Base-by-base conservation (phyloP, 208 protist species). In the Leishmania guyanensis region DNA sequence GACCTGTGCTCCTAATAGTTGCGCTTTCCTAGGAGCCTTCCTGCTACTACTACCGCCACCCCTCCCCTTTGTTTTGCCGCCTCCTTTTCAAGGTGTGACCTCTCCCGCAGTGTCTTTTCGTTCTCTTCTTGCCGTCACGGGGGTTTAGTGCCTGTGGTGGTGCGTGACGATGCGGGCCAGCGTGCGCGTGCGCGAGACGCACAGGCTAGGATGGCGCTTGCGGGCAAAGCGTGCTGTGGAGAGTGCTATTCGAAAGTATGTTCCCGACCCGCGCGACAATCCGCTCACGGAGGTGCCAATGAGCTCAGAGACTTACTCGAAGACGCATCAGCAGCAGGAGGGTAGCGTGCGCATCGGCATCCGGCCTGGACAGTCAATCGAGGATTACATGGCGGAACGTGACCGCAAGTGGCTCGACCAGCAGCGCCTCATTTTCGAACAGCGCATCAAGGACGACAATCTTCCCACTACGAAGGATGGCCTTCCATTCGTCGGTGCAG, bases 331-430 rank as follows among this genome's bases (percentile, higher is more conserved):
- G 73, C 85, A 90, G 65, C 91, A 97, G 78, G 92, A 97, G 72
- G 91, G 91, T 66, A 88, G 90, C 72, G 91, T 96, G 56, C 88
- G 90, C 74, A 90, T 95, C 62, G 94, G 94, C 48, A 94, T 95
- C 66, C 89, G 92, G 20, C 94, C 92, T 26, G 94, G 94, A 0
- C 92, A 97, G 86, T 92, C 90, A 16, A 90, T 97, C 74, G 91
- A 95, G 82, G 92, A 95, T 39, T 97, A 97, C 90, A 95, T 97
- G 92, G 85, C 84, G 65, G 91, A 97, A 82, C 90, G 94, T 33
- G 92, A 97, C 75, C 81, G 82, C 48, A 89, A 90, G 56, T 97
- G 94, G 94, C 75, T 95, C n/a, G 68, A 78, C 5, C 77, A 91
- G 77, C 92, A 97, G 86, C 69, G 82, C 29, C 48, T 77, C 12